Evolutionary conservation across 441 rosid species (phyloP).

Genomic region (Populus hybrid): DNA sequence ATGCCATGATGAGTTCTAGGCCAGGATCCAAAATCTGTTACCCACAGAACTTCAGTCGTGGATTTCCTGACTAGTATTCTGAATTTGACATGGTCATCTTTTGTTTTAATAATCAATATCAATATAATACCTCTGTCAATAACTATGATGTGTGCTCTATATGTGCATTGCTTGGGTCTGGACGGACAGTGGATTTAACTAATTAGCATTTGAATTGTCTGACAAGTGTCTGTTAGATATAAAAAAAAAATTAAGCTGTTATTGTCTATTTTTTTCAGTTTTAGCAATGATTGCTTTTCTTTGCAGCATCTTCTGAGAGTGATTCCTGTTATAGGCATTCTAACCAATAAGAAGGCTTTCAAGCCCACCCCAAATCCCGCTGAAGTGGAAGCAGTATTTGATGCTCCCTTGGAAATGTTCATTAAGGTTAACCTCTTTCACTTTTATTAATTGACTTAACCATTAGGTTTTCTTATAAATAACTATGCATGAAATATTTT

Average conservation of each 20-base stretch:
- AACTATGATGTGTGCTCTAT: background rate
- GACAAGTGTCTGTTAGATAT: background rate
- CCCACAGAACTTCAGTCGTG: background rate
- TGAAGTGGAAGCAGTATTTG: slow-evolving; percentile 85
- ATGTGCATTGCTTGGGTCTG: slow-evolving; percentile 2
- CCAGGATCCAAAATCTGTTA: background rate
- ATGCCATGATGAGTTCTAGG: background rate
- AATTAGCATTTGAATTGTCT: slow-evolving; percentile 2
- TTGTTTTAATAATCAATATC: background rate
- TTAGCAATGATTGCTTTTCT: slow-evolving; percentile 19
- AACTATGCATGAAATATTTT: slow-evolving; percentile 4
- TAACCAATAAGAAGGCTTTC: slow-evolving; percentile 50
- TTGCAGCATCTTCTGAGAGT: slow-evolving; percentile 86
- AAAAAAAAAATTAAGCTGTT: background rate
- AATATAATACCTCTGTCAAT: background rate
- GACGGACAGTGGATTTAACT: background rate
- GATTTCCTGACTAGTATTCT: background rate
- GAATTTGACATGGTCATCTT: background rate
- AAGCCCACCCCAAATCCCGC: slow-evolving; percentile 62
- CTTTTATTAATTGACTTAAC: background rate
- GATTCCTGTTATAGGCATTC: slow-evolving; percentile 81
- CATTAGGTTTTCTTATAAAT: slow-evolving; percentile 7
- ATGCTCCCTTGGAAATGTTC: slow-evolving; percentile 92
- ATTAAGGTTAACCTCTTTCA: slow-evolving; percentile 53
- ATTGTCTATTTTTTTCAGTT: background rate